These are phyloP conservation scores for Talaromyces ruber DNA, from an alignment of 495 filamentous ascomycete genomes.

Conservation along the genomic window DNA sequence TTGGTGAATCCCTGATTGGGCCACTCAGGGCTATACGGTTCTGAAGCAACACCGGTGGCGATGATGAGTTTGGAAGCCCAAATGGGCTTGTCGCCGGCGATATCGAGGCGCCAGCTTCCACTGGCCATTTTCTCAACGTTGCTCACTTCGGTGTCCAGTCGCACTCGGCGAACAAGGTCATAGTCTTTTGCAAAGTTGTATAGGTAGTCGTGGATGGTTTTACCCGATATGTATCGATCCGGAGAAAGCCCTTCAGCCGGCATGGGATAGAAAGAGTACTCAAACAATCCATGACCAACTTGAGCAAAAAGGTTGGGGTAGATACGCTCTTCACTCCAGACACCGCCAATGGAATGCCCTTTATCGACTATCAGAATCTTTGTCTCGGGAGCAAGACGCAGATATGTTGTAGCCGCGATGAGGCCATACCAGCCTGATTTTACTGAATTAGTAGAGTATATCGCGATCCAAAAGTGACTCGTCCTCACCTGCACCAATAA, in stretches of 20 bases:
- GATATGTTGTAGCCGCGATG: slow-evolving; percentile 48
- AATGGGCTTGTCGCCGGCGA: background rate
- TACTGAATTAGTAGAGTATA: background rate
- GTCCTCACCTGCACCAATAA: slow-evolving; percentile 16
- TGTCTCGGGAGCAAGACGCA: slow-evolving; percentile 33
- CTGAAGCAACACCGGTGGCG: slow-evolving; percentile 60
- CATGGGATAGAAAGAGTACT: slow-evolving; percentile 20
- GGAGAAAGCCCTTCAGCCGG: slow-evolving; percentile 7
- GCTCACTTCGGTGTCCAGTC: slow-evolving; percentile 10
- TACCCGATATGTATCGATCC: slow-evolving; percentile 11
- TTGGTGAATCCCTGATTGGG: background rate
- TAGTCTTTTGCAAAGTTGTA: slow-evolving; percentile 10
- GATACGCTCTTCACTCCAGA: slow-evolving; percentile 50
- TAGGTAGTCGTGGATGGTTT: slow-evolving; percentile 14
- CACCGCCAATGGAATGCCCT: slow-evolving; percentile 48
- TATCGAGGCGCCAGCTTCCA: background rate
- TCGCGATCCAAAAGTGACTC: background rate
- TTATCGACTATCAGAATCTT: slow-evolving; percentile 38
- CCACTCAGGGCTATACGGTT: slow-evolving; percentile 41
- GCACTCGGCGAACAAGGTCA: slow-evolving; percentile 11
- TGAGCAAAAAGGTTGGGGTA: slow-evolving; percentile 42
- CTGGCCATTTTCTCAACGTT: slow-evolving; percentile 21
- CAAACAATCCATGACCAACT: slow-evolving; percentile 26
- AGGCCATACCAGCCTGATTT: slow-evolving; percentile 41
- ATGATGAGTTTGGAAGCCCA: slow-evolving; percentile 51